A percentile compares a stretch with the other conserved stretches of the same genome.
Evolutionary conservation across 495 filamentous ascomycete species (phyloP).

Genomic region (Penicillium odoratum): DNA sequence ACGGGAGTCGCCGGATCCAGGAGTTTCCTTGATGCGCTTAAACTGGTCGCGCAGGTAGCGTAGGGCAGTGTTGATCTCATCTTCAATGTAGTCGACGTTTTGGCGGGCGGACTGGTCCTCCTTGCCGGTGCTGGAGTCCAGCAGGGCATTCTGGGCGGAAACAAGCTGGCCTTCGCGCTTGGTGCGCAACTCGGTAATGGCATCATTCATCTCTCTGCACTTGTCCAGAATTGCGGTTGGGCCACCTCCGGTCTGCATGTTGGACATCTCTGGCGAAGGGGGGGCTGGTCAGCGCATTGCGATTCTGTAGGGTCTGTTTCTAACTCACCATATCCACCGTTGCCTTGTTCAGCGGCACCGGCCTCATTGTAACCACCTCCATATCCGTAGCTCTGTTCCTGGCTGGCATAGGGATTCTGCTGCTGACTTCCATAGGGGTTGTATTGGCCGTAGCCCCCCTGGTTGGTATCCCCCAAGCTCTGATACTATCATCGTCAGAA

Average conservation of each 20-base stretch:
- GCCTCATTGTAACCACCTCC: conserved; percentile 40
- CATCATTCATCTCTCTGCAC: conserved; percentile 72
- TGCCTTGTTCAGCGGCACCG: conserved; percentile 44
- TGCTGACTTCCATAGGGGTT: conserved; percentile 62
- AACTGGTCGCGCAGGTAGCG: conserved; percentile 71
- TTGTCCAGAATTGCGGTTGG: conserved; percentile 80
- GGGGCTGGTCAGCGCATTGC: conserved; percentile 15
- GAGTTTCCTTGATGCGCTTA: conserved; percentile 75
- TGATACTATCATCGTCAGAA: conserved; percentile 27
- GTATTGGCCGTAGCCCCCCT: conserved; percentile 59
- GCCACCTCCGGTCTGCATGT: conserved; percentile 54
- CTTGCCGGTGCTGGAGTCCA: conserved; percentile 47
- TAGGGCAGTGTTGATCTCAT: conserved; percentile 79
- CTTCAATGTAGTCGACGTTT: conserved; percentile 64
- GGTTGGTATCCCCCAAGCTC: conserved; percentile 31
- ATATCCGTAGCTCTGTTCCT: conserved; percentile 45
- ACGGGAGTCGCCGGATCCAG: conserved; percentile 64
- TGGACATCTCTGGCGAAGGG: conserved; percentile 61
- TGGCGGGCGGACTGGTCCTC: conserved; percentile 45
- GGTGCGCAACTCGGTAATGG: conserved; percentile 51
- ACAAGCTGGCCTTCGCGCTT: conserved; percentile 43
- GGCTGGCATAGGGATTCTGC: conserved; percentile 40
- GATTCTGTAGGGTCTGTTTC: neutral
- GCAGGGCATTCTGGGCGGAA: conserved; percentile 41
- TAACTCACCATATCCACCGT: conserved; percentile 43